Percentiles rank a stretch among this genome's conserved stretches.
phyloP scores from a whole-genome alignment of 1,139 yeast genomes.

The Debaryomyces robertsiae region DNA sequence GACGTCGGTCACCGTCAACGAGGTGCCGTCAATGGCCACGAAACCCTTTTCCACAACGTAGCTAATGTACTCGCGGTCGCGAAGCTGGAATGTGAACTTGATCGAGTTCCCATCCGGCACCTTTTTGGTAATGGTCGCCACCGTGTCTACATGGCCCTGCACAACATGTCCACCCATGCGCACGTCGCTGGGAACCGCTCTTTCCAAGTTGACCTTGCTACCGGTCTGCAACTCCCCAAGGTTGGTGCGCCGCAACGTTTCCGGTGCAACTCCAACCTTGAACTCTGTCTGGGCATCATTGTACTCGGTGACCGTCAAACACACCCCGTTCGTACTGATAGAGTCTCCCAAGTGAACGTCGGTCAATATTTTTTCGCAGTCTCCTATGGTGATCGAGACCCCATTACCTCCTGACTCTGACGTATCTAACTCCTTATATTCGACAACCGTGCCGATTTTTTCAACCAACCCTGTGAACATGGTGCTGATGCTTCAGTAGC shows the following conservation, averaged over 20 bases:
- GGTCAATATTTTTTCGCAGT: constrained; percentile 61
- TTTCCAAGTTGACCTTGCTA: constrained; percentile 76
- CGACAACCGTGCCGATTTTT: constrained; percentile 63
- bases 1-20: constrained; percentile 85
- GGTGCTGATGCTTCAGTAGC: not conserved
- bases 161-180: constrained; percentile 97
- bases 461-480: constrained; percentile 98
- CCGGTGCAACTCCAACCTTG: constrained; percentile 93
- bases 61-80: constrained; percentile 63
- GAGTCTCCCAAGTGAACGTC: constrained; percentile 95
- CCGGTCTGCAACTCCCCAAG: constrained; percentile 63
- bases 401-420: constrained; percentile 76
- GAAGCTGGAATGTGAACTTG: constrained; percentile 69
- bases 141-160: constrained; percentile 95
- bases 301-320: constrained; percentile 93
- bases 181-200: constrained; percentile 82
- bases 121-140: constrained; percentile 62
- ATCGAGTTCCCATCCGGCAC: constrained; percentile 77
- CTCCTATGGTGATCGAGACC: constrained; percentile 65
- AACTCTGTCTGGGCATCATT: constrained; percentile 51
- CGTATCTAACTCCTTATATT: constrained; percentile 51
- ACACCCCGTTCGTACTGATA: constrained; percentile 85
- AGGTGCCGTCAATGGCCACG: constrained; percentile 88
- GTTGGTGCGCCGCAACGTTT: constrained; percentile 81
- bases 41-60: constrained; percentile 94